A percentile compares a stretch with the other conserved stretches of the same genome.
phyloP scores from a whole-genome alignment of 352 stramenopile species.

The Phytophthora ramorum region DNA sequence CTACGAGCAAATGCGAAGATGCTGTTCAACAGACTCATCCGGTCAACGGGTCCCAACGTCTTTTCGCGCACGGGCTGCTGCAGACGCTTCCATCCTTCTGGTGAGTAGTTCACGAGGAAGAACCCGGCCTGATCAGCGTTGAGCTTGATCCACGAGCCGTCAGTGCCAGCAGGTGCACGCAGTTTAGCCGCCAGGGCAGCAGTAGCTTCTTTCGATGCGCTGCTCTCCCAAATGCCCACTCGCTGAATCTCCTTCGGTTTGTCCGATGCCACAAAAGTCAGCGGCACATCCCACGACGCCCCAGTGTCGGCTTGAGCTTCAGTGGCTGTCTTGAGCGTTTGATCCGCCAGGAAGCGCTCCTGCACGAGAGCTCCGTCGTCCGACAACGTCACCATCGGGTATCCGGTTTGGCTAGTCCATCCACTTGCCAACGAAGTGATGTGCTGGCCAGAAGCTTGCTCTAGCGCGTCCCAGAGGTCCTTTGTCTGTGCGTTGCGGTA shows the following conservation, averaged over 20 bases:
- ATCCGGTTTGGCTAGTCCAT: conserved; percentile 96
- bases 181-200: conserved; percentile 69
- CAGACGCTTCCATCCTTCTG: conserved; percentile 86
- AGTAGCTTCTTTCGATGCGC: conserved; percentile 28
- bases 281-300: conserved; percentile 84
- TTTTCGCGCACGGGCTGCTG: conserved; percentile 63
- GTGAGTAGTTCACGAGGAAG: conserved; percentile 94
- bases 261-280: conserved; percentile 70
- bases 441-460: conserved; percentile 90
- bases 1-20: conserved; percentile 92
- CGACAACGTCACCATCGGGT: conserved; percentile 89
- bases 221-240: conserved; percentile 65
- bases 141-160: conserved; percentile 93
- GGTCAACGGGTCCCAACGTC: conserved; percentile 83
- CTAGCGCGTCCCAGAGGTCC: conserved; percentile 95
- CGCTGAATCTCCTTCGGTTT: conserved; percentile 56
- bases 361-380: conserved; percentile 81
- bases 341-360: conserved; percentile 94
- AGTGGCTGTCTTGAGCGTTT: conserved; percentile 56
- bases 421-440: conserved; percentile 92
- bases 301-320: conserved; percentile 32
- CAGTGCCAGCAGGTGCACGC: neutral
- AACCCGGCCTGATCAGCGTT: conserved; percentile 96
- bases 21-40: conserved; percentile 94
- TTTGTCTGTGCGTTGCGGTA: conserved; percentile 96